Base-by-base conservation (phyloP, 2,329 filamentous ascomycete genomes). In the Geoglossum cookeanum region DNA sequence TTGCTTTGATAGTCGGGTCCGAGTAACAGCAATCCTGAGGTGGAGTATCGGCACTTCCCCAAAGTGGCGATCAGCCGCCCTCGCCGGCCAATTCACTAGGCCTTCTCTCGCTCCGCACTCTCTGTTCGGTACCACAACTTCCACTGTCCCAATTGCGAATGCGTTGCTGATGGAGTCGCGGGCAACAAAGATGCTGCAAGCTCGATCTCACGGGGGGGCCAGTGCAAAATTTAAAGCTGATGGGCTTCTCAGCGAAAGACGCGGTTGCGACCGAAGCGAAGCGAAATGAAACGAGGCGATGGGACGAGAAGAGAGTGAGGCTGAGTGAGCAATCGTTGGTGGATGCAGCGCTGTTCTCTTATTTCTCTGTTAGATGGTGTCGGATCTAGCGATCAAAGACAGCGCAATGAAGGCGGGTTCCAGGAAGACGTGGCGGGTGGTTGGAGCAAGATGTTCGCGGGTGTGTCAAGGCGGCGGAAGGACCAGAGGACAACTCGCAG, bases 21-120 rank as follows among this genome's bases (percentile, higher is more conserved):
- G 33, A 7, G 33, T n/a, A 35, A 35, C 35, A n/a, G 33, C 53
- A 11, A 42, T 13, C 27, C 45, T 13, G 22, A 17, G 13, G 32
- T 47, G 37, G 37, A 55, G 27, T 55, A 55, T 30, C 54, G 27
- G 54, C 44, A 39, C 37, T 47, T 35, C 44, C 54, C 54, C 47
- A 37, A 53, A 35, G 32, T 53, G 30, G 49, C 30, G 6, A 53
- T 37, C 32, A 37, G 32, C 30, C 49, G 30, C 30, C 32, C 37
- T 29, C 37, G 15, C 33, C 35, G 32, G n/a, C 27, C 52, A 30
- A 32, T 44, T 30, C 37, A 32, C 29, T 29, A 17, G n/a, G 33
- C 11, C 35, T 29, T 42, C 22, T 37, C 53, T 42, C 35, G 4
- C 3, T 37, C 37, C 37, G 35, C 29, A 30, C 37, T 29, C 54